Base-by-base conservation (phyloP, 2,329 filamentous ascomycete species). In the Chaetomium olivaceum region DNA sequence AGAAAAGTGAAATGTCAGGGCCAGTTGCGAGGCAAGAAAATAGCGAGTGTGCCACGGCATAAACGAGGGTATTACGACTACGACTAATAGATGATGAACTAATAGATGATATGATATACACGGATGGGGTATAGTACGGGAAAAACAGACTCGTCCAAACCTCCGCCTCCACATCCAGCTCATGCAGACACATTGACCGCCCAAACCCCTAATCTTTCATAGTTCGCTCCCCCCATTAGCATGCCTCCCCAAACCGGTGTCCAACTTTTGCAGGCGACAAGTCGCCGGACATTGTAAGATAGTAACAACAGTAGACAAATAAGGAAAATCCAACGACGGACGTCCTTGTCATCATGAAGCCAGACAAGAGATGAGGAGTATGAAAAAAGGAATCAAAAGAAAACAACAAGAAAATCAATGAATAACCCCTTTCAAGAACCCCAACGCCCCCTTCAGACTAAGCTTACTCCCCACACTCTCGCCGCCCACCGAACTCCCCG, bases 351-450 rank as follows among this genome's bases (percentile, higher is more conserved):
- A 23, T 48, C 46, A 48, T 43, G 2, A 19, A n/a, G 3, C 12
- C 33, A 43, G 14, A 16, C 39, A 16, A 43, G 23, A 2, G 12
- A 29, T 7, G 14, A 31, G 51, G 33, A 51, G 25, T 36, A 9
- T 36, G 29, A 52, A 23, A 46, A 46, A 11, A 27, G 36, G 48
- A 36, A 52, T 9, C 14, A n/a, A 52, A 19, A 23, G 2, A 16
- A 36, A 23, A 4, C 2, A 36, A 16, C 36, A 33, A 6, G 7
- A n/a, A 8, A 8, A 36, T 57, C 21, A 62, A 8, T 59, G 46
- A 48, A 61, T 58, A 11, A 31, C 36, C 54, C 63, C 62, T 55
- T 46, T 56, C 63, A 69, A 50, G 27, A 66, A 70, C 31, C 48
- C 62, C 23, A 70, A 36, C 39, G 60, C 54, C 39, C 62, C 27